Percentiles rank a stretch among this genome's conserved stretches.
Evolutionary conservation across 2,329 filamentous ascomycete genomes (phyloP).

Genomic region (Fusarium luffae): DNA sequence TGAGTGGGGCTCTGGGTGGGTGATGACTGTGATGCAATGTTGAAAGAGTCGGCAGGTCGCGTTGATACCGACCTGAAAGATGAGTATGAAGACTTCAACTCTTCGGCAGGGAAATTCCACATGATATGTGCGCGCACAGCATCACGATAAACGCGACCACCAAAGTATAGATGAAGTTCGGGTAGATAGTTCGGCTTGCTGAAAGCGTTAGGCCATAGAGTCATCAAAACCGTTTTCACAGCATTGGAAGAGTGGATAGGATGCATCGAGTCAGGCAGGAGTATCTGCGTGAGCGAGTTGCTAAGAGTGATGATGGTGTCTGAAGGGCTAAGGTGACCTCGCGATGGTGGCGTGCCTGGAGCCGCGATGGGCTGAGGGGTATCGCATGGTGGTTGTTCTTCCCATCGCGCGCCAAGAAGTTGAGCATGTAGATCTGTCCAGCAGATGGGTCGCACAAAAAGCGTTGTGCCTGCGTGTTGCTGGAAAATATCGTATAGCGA

Average conservation of each 20-base stretch:
- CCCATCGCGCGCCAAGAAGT: conserved; percentile 61
- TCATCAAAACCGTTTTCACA: conserved; percentile 58
- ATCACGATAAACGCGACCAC: conserved; percentile 56
- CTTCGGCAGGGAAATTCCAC: conserved; percentile 56
- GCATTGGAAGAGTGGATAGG: conserved; percentile 54
- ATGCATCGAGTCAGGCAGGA: conserved; percentile 50
- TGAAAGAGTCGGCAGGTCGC: conserved; percentile 48
- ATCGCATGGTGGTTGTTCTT: conserved; percentile 55
- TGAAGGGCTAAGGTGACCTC: conserved; percentile 54
- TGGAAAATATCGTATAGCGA: conserved; percentile 66
- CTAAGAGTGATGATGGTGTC: conserved; percentile 56
- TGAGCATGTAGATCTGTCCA: conserved; percentile 65
- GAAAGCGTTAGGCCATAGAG: conserved; percentile 57
- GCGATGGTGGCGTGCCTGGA: conserved; percentile 51
- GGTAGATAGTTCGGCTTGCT: conserved; percentile 46
- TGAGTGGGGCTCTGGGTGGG: conserved; percentile 38
- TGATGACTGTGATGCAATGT: conserved; percentile 40
- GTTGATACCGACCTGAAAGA: conserved; percentile 54
- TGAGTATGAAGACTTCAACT: conserved; percentile 42
- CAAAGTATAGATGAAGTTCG: conserved; percentile 64
- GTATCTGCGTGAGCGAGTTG: conserved; percentile 57
- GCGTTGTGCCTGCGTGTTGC: conserved; percentile 58
- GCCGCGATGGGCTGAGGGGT: conserved; percentile 54
- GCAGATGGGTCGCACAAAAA: conserved; percentile 64
- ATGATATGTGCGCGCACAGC: conserved; percentile 61